These are phyloP conservation scores for Acanthochlamys bracteata DNA, from an alignment of 106 monocot genomes.

Conservation along the genomic window DNA sequence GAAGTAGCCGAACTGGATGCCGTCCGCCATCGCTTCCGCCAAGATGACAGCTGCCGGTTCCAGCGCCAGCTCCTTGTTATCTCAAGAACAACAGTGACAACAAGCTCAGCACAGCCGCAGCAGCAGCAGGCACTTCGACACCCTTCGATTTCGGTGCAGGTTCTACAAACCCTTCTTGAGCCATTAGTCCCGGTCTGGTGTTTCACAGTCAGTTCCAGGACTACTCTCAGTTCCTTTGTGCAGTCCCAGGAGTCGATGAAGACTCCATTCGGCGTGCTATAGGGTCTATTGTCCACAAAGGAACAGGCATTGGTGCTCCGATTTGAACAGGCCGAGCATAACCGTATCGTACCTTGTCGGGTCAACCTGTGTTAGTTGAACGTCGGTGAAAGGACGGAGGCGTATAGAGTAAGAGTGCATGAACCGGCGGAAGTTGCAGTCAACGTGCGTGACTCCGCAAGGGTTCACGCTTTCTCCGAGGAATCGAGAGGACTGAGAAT, in stretches of 20 bases:
- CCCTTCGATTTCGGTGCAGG: constrained; percentile 76
- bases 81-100: too few species aligned
- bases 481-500: constrained; percentile 35
- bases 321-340: constrained; percentile 64
- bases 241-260: constrained; percentile 47
- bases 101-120: too few species aligned
- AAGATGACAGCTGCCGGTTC: constrained; percentile 52
- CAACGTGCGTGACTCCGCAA: constrained; percentile 31
- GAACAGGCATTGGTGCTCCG: constrained; percentile 39
- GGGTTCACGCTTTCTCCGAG: constrained; percentile 31
- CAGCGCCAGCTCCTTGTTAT: too few species aligned
- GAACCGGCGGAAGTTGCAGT: constrained; percentile 52
- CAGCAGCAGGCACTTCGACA: constrained; percentile 12
- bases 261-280: constrained; percentile 40
- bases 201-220: constrained; percentile 39
- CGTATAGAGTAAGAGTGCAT: constrained; percentile 30
- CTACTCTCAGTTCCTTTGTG: constrained; percentile 63
- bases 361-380: constrained; percentile 46
- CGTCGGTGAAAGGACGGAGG: constrained; percentile 30
- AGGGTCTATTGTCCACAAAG: constrained; percentile 40
- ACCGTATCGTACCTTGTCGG: constrained; percentile 48
- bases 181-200: constrained; percentile 59
- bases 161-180: constrained; percentile 36
- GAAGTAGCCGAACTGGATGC: constrained; percentile 52
- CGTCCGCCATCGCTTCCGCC: constrained; percentile 58